Percentiles rank a stretch among this genome's conserved stretches.
Evolutionary conservation across 495 filamentous ascomycete genomes (phyloP).

Genomic region (Filosporella fistucella): DNA sequence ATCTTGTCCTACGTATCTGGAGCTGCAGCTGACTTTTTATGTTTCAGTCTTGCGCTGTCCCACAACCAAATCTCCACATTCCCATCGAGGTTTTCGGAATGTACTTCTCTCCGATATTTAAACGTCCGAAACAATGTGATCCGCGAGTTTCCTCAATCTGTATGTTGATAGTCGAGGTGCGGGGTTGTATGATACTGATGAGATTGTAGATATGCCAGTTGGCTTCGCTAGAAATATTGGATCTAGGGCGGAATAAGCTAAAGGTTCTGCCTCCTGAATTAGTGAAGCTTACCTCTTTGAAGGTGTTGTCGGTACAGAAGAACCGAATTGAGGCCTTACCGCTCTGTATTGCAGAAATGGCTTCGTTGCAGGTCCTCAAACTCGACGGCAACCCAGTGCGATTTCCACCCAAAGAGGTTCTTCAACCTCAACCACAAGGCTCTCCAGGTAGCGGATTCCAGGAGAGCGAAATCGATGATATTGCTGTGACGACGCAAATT

Average conservation of each 20-base stretch:
- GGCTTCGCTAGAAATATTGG: conserved; percentile 83
- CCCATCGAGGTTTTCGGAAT: conserved; percentile 77
- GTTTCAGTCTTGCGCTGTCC: conserved; percentile 71
- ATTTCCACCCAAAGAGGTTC: conserved; percentile 60
- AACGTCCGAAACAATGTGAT: conserved; percentile 88
- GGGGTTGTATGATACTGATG: conserved; percentile 20
- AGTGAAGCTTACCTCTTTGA: conserved; percentile 66
- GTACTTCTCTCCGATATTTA: conserved; percentile 86
- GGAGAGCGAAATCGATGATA: conserved; percentile 54
- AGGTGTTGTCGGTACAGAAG: conserved; percentile 74
- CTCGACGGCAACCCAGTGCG: conserved; percentile 78
- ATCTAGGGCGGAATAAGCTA: conserved; percentile 83
- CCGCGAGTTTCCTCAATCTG: conserved; percentile 70
- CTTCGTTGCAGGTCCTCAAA: conserved; percentile 79
- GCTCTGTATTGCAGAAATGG: conserved; percentile 80
- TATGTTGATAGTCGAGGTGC: conserved; percentile 10
- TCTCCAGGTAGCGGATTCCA: conserved; percentile 38
- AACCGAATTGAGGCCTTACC: conserved; percentile 84
- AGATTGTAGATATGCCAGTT: conserved; percentile 63
- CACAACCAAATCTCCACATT: conserved; percentile 82
- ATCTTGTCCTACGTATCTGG: conserved; percentile 13
- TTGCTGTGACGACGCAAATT: conserved; percentile 63
- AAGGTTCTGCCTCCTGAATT: conserved; percentile 73
- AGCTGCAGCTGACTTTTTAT: conserved; percentile 12
- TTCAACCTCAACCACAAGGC: conserved; percentile 41